Evolutionary conservation across 2,329 filamentous ascomycete species (phyloP), one percentile per base, ranked within the genome.

Genomic region (Ophiocordyceps camponoti-floridani): DNA sequence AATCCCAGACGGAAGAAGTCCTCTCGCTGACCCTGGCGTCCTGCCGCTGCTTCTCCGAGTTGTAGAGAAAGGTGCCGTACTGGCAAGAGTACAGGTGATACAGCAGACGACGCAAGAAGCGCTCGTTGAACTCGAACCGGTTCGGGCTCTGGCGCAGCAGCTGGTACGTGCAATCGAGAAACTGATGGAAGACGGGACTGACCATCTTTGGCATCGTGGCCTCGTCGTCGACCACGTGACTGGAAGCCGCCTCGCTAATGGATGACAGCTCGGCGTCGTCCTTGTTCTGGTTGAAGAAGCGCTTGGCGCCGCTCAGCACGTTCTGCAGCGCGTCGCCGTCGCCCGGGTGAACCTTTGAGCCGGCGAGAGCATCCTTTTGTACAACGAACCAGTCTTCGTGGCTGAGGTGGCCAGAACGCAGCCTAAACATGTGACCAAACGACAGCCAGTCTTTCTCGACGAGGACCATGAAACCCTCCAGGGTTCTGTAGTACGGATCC

Each of bases 371-470:
- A 60, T 96, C 89, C 53, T 82, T 88, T 58, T 95, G 85, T 26
- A 85, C 75, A 16, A 77, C 71, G 57, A 98, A 98, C 87, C 88
- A 96, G 56, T 93, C 94, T 51, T 96, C 89, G 51, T 84, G 84
- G 55, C 79, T 86, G 45, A 96, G 65, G 53, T 84, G 83, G 3
- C 91, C 91, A 13, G 84, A 84, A n/a, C 91, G 79, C 54, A 94
- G 78, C 45, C 87, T 79, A 63, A 98, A 98, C 81, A 94, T 95
- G 62, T 98, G 89, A 2, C 91, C 91, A 63, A 95, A 98, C 0
- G 89, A 91, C 12, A 98, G 65, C 85, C 91, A 98, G 57, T 98
- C 91, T 60, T 98, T 98, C 62, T 98, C 91, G 2, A 98, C 74
- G 7, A 98, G 67, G 2, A 94, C 79, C 53, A 96, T 88, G 60